Conservation (phyloP, 495 filamentous ascomycete species). For the Daldinia vernicosa region DNA sequence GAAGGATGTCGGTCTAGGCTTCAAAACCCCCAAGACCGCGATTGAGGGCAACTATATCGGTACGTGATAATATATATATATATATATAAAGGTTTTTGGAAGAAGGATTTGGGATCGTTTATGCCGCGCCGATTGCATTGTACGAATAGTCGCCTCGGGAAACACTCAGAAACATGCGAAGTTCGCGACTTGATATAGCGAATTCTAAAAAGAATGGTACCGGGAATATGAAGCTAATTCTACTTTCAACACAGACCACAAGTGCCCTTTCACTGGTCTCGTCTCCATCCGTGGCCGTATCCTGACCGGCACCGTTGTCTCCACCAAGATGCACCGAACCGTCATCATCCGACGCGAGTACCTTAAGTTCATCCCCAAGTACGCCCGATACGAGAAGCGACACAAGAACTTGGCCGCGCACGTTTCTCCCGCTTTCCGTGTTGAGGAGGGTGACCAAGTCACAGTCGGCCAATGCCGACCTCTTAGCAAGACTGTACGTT, state of each 20-base stretch:
- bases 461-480: slow-evolving; percentile 99
- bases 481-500: slow-evolving; percentile 95
- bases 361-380: slow-evolving; percentile 99
- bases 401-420: slow-evolving; percentile 99
- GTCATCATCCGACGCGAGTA: slow-evolving; percentile 99
- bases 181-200: background rate
- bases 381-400: slow-evolving; percentile 98
- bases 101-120: background rate
- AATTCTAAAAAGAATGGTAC: background rate
- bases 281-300: slow-evolving; percentile 99
- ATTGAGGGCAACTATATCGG: slow-evolving; percentile 99
- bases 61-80: slow-evolving; percentile 64
- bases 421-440: slow-evolving; percentile 99
- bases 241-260: slow-evolving; percentile 80
- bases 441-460: slow-evolving; percentile 98
- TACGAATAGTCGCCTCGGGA: background rate
- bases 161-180: background rate
- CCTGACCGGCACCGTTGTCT: slow-evolving; percentile 97
- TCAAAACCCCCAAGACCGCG: slow-evolving; percentile 95
- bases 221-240: slow-evolving; percentile 31
- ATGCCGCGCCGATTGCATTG: background rate
- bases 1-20: slow-evolving; percentile 99
- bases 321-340: slow-evolving; percentile 99
- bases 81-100: slow-evolving; percentile 12
- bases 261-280: slow-evolving; percentile 98